A percentile compares a stretch with the other conserved stretches of the same genome.
phyloP scores from a whole-genome alignment of 495 filamentous ascomycete genomes.

The Talaromyces nanjingensis region DNA sequence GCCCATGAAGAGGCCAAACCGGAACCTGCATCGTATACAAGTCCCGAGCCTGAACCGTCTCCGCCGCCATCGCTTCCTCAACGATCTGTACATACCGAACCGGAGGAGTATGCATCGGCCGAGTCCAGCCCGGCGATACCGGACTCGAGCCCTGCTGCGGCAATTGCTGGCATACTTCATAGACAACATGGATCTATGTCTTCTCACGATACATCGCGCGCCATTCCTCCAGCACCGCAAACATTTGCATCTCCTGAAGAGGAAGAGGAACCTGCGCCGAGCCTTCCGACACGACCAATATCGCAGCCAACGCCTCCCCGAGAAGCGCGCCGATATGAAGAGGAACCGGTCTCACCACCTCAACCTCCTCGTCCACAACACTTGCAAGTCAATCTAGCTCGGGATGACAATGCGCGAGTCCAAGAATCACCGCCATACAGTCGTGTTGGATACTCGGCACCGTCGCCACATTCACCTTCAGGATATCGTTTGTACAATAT shows the following conservation, averaged over 20 bases:
- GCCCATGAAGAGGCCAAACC: background rate
- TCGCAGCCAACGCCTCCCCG: constrained; percentile 50
- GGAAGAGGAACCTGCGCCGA: constrained; percentile 54
- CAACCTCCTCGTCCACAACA: constrained; percentile 16
- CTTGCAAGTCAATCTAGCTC: constrained; percentile 18
- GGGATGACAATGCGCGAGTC: constrained; percentile 31
- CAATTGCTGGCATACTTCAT: constrained; percentile 65
- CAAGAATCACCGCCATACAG: constrained; percentile 54
- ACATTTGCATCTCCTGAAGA: constrained; percentile 41
- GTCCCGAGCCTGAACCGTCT: constrained; percentile 16
- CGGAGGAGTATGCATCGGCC: constrained; percentile 12
- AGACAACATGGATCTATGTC: constrained; percentile 33
- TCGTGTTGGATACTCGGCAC: constrained; percentile 36
- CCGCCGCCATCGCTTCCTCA: constrained; percentile 33
- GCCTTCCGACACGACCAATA: constrained; percentile 61
- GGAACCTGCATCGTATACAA: background rate
- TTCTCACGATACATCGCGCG: constrained; percentile 24
- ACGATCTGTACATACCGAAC: constrained; percentile 19
- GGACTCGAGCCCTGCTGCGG: constrained; percentile 59
- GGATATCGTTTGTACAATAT: constrained; percentile 93
- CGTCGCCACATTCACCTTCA: constrained; percentile 50
- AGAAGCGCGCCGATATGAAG: constrained; percentile 42
- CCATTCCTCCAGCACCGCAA: constrained; percentile 32
- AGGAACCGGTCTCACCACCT: constrained; percentile 16
- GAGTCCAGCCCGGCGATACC: constrained; percentile 26